phyloP scores from a whole-genome alignment of 768 basidiomycete species.

The Rhizopogon sp. region DNA sequence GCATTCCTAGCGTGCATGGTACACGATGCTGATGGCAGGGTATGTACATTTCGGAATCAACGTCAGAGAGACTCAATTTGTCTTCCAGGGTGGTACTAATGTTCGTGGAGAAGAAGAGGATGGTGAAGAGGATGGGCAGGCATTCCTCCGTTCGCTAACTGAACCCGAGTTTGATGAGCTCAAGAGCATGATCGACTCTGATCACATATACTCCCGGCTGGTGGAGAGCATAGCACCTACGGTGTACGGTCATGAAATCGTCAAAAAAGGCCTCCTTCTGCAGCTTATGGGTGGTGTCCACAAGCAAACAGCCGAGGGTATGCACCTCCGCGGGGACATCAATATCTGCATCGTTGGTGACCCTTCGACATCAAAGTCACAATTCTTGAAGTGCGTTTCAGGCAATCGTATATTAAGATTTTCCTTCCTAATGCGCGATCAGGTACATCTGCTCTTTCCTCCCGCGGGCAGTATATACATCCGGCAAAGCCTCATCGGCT shows the following conservation, averaged over 20 bases:
- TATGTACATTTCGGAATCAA: constrained; percentile 34
- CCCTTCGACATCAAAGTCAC: constrained; percentile 96
- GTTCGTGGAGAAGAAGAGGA: constrained; percentile 86
- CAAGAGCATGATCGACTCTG: constrained; percentile 88
- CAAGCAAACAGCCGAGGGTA: constrained; percentile 93
- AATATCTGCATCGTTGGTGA: constrained; percentile 99
- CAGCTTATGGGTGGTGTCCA: constrained; percentile 99
- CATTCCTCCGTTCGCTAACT: constrained; percentile 86
- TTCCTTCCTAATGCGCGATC: not conserved
- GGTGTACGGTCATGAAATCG: constrained; percentile 97
- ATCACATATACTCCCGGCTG: constrained; percentile 90
- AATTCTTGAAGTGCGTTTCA: constrained; percentile 85
- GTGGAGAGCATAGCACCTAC: constrained; percentile 97
- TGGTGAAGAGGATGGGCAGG: constrained; percentile 71
- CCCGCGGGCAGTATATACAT: constrained; percentile 96
- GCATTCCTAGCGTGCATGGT: constrained; percentile 99
- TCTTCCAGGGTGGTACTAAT: constrained; percentile 69
- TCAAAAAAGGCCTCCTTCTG: constrained; percentile 93
- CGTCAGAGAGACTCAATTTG: not conserved
- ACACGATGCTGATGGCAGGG: constrained; percentile 82
- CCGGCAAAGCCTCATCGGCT: constrained; percentile 98
- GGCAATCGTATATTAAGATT: not conserved
- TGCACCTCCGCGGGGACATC: constrained; percentile 97
- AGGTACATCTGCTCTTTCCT: constrained; percentile 98
- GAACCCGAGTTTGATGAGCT: constrained; percentile 95